A percentile compares a stretch with the other conserved stretches of the same genome.
These are phyloP conservation scores for Mimosa bimucronata DNA, from an alignment of 306 rosid species.

Conservation along the genomic window DNA sequence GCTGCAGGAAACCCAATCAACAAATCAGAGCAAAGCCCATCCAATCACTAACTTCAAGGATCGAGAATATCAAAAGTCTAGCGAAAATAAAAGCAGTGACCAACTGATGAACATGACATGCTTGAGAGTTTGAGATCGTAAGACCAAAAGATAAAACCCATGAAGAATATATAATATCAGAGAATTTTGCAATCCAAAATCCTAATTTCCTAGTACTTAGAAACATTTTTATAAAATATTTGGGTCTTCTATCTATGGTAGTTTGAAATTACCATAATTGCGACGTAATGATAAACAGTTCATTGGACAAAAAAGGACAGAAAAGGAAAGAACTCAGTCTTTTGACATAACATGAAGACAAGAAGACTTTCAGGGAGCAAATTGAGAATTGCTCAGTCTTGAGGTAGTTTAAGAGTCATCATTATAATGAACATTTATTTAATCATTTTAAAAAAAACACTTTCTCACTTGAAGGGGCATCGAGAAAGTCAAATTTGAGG, in stretches of 20 bases:
- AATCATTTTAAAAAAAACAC: background rate
- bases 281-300: background rate
- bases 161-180: background rate
- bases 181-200: background rate
- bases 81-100: background rate
- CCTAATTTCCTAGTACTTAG: background rate
- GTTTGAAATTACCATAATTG: background rate
- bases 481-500: conserved; percentile 92
- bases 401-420: conserved; percentile 15
- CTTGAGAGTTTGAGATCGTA: background rate
- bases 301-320: no score
- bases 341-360: background rate
- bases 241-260: background rate
- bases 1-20: conserved; percentile 63
- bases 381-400: conserved; percentile 26
- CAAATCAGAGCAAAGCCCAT: conserved; percentile 19
- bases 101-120: background rate
- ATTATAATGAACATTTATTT: background rate
- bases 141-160: background rate
- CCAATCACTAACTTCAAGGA: background rate
- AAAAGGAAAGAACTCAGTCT: background rate
- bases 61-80: background rate
- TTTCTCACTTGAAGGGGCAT: conserved; percentile 78
- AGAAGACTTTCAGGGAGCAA: conserved; percentile 7
- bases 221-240: background rate